These are phyloP conservation scores for Solanum sejunctum DNA, from an alignment of 257 asterid species.

Conservation along the genomic window DNA sequence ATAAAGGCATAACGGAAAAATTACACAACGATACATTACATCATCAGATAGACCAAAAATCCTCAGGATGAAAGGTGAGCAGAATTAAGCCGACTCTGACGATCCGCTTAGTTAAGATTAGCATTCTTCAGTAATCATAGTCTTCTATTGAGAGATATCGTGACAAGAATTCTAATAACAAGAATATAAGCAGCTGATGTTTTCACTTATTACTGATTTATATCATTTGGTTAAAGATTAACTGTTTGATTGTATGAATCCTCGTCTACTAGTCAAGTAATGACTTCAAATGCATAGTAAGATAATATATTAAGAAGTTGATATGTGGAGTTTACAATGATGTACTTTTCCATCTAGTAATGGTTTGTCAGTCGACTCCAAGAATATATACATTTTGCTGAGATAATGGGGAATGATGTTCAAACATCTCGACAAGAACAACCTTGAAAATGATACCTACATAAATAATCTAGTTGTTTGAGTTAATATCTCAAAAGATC, in stretches of 20 bases:
- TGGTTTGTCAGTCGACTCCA: not conserved
- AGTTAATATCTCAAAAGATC: no score
- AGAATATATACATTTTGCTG: constrained; percentile 40
- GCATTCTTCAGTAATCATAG: no score
- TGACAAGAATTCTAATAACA: not conserved
- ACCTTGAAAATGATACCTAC: not conserved
- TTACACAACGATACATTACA: no score
- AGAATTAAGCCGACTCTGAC: no score
- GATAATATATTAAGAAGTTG: not conserved
- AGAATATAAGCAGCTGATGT: not conserved
- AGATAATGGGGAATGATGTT: constrained; percentile 81
- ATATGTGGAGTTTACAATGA: constrained; percentile 9
- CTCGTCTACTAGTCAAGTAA: not conserved
- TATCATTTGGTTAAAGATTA: not conserved
- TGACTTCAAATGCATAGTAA: not conserved
- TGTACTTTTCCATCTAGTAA: not conserved
- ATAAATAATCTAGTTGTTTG: no score
- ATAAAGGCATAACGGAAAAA: no score
- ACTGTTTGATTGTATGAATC: not conserved
- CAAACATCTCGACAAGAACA: not conserved
- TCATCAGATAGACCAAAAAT: no score
- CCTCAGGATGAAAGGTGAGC: no score
- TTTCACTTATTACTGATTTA: not conserved
- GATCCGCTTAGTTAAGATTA: no score
- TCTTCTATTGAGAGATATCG: not conserved